phyloP scores from a whole-genome alignment of 78 protist species.

The Dictyostelium intermedium region DNA sequence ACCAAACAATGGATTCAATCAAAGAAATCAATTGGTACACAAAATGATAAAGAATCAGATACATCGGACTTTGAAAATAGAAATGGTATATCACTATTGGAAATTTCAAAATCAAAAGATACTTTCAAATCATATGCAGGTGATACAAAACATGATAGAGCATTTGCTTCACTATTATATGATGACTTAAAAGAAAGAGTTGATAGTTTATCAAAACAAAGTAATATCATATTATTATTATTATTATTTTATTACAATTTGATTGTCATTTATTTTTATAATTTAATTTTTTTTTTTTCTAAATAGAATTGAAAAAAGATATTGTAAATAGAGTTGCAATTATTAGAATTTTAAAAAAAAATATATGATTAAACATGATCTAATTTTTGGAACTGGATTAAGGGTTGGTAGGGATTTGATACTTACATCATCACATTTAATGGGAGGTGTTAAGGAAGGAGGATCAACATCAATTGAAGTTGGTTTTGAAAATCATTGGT shows the following conservation, averaged over 20 bases:
- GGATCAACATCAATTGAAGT: background rate
- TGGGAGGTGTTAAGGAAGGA: background rate
- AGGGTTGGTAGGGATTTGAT: background rate
- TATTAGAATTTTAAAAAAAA: background rate
- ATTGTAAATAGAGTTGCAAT: constrained; percentile 6
- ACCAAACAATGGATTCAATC: background rate
- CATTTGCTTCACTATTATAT: background rate
- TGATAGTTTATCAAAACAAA: background rate
- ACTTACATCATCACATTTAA: background rate
- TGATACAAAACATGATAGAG: background rate
- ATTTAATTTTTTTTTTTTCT: background rate
- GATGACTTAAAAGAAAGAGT: background rate
- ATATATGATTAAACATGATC: background rate
- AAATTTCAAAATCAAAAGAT: constrained; percentile 2
- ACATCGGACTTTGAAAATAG: background rate
- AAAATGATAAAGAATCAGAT: background rate
- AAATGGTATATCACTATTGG: background rate
- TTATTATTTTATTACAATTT: background rate
- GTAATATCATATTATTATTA: too few relatives aligned
- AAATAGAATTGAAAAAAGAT: background rate
- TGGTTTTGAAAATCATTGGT: background rate
- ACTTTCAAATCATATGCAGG: background rate
- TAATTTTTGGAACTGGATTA: background rate
- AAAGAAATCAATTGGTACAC: background rate
- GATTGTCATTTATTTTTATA: too few relatives aligned